These are phyloP conservation scores for Hibiscus trionum DNA, from an alignment of 345 rosid genomes.

Conservation along the genomic window DNA sequence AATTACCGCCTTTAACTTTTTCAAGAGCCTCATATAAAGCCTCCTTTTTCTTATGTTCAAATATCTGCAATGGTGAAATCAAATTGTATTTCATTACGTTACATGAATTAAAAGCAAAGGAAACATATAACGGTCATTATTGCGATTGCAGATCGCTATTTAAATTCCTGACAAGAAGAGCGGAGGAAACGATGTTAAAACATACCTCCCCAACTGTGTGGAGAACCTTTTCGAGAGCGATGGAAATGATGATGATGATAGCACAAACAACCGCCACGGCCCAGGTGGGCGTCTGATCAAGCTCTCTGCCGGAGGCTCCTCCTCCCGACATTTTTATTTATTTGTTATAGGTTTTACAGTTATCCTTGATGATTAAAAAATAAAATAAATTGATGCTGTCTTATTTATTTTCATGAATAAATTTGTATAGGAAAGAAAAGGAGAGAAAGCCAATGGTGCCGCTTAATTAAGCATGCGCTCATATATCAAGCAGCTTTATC, in stretches of 20 bases:
- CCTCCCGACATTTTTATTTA: conserved; percentile 41
- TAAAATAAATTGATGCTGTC: neutral
- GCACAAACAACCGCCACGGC: conserved; percentile 77
- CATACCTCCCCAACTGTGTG: conserved; percentile 8
- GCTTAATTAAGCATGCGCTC: neutral
- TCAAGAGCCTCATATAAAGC: conserved; percentile 81
- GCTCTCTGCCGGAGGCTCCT: conserved; percentile 38
- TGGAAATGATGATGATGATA: conserved; percentile 57
- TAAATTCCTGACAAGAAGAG: too few relatives aligned
- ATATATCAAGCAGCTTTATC: neutral
- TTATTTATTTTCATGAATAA: neutral
- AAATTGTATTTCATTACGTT: too few relatives aligned
- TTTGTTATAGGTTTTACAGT: neutral
- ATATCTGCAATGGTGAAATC: conserved; percentile 31
- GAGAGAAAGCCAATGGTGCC: neutral
- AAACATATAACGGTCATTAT: too few relatives aligned
- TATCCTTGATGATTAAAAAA: neutral
- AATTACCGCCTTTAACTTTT: conserved; percentile 69
- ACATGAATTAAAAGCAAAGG: too few relatives aligned
- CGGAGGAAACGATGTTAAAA: neutral
- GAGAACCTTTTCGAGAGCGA: conserved; percentile 55
- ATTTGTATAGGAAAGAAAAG: neutral
- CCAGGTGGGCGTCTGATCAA: conserved; percentile 95
- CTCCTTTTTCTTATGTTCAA: conserved; percentile 41
- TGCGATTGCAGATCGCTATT: too few relatives aligned